Conservation (phyloP, 169 alveolate species). For the Plasmodium relictum region DNA sequence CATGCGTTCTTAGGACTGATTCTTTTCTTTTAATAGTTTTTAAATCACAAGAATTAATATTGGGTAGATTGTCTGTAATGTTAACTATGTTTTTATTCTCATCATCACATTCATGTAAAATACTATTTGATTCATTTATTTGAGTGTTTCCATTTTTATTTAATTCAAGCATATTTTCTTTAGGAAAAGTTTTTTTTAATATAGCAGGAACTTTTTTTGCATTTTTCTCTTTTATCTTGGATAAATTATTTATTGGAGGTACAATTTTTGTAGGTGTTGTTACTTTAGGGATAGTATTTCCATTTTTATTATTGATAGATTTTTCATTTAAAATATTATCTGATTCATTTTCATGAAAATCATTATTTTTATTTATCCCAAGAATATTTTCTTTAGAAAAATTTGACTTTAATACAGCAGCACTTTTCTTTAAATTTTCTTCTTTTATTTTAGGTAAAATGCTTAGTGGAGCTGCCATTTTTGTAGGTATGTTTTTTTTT, state of each 20-base stretch:
- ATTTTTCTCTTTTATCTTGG: slow-evolving; percentile 28
- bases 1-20: background rate
- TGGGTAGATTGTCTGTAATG: background rate
- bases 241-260: slow-evolving; percentile 1
- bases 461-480: background rate
- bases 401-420: background rate
- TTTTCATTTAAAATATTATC: background rate
- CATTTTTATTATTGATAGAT: background rate
- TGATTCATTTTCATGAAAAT: background rate
- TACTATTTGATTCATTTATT: background rate
- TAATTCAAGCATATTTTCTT: slow-evolving; percentile 11
- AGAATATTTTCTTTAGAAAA: background rate
- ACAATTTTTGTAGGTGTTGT: background rate
- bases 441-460: background rate
- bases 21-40: background rate
- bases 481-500: background rate
- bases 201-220: slow-evolving; percentile 10
- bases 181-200: slow-evolving; percentile 21
- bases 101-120: background rate
- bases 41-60: background rate
- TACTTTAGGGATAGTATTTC: background rate
- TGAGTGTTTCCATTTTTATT: slow-evolving; percentile 6
- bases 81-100: background rate
- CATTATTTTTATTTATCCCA: background rate
- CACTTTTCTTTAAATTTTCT: background rate